Conservation (phyloP, 805 yeast species). For the Schwanniomyces sp. region DNA sequence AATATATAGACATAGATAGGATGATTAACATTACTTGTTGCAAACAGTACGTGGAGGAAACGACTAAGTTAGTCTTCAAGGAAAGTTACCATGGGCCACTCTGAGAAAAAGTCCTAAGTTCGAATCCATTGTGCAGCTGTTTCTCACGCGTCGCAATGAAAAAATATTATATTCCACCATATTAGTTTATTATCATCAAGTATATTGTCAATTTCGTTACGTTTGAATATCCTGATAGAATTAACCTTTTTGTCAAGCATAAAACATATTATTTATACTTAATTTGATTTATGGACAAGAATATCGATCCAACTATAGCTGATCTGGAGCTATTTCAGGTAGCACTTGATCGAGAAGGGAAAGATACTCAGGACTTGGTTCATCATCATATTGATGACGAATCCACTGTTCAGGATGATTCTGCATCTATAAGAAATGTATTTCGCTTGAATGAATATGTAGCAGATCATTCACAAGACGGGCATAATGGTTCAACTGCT, state of each 20-base stretch:
- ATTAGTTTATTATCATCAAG: too few relatives aligned
- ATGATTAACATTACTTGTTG: too few relatives aligned
- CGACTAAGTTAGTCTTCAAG: too few relatives aligned
- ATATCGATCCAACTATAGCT: constrained; percentile 17
- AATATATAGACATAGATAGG: too few relatives aligned
- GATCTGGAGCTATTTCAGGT: constrained; percentile 14
- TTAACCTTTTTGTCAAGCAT: not conserved
- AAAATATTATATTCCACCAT: too few relatives aligned
- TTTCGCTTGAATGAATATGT: constrained; percentile 16
- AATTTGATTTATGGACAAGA: constrained; percentile 12
- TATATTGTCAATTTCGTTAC: too few relatives aligned
- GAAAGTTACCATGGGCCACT: too few relatives aligned
- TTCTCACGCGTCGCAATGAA: too few relatives aligned
- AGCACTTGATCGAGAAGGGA: constrained; percentile 1
- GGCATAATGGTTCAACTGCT: constrained; percentile 10
- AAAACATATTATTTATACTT: not conserved
- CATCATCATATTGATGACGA: constrained; percentile 1
- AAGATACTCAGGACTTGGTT: not conserved
- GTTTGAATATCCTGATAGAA: not conserved
- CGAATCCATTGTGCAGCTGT: too few relatives aligned
- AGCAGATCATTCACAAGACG: not conserved
- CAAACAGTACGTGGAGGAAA: too few relatives aligned
- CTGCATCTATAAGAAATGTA: constrained; percentile 6
- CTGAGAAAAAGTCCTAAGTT: too few relatives aligned
- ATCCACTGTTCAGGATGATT: not conserved